phyloP scores from a whole-genome alignment of 2,329 filamentous ascomycete species.

The Fusarium paranaense region DNA sequence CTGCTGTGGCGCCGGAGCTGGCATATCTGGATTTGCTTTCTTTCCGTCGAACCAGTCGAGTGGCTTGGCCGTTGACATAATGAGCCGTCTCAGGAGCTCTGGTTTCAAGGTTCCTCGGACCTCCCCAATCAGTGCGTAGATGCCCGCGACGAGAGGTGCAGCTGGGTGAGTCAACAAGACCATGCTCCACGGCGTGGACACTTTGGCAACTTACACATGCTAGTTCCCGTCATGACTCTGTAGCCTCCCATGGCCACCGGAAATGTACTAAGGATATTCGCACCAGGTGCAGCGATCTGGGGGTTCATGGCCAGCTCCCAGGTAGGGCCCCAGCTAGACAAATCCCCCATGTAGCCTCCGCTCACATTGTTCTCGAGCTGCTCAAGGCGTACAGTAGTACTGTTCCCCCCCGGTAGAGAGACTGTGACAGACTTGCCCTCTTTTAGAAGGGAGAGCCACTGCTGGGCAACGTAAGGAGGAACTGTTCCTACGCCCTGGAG shows the following conservation, averaged over 20 bases:
- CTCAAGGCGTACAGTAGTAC: neutral
- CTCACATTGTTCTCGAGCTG: neutral
- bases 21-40: neutral
- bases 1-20: neutral
- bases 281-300: neutral
- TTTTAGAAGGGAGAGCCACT: neutral
- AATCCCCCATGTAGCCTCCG: neutral
- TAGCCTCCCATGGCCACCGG: neutral
- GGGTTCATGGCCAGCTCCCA: neutral
- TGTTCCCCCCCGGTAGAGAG: neutral
- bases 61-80: neutral
- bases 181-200: too few species aligned
- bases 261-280: neutral
- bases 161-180: neutral
- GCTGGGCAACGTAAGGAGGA: neutral
- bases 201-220: neutral
- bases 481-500: neutral
- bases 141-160: neutral
- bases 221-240: neutral
- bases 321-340: conserved; percentile 1
- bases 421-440: neutral
- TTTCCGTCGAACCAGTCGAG: neutral
- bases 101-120: neutral
- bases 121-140: neutral
- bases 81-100: neutral